Evolutionary conservation across 495 filamentous ascomycete species (phyloP).

Genomic region (Penicillium macrosclerotiorum): DNA sequence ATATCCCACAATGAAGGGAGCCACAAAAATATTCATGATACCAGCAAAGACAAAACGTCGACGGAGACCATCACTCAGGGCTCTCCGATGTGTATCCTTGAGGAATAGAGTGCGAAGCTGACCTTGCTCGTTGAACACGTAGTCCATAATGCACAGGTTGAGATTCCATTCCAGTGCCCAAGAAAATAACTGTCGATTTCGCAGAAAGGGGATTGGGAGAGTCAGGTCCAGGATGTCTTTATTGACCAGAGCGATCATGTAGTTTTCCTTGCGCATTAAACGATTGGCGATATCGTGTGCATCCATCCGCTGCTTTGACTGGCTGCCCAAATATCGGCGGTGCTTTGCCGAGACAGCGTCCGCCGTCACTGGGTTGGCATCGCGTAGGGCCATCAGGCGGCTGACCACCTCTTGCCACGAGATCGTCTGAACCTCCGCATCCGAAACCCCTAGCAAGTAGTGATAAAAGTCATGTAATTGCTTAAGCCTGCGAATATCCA

Average conservation of each 20-base stretch:
- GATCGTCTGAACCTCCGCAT: conserved; percentile 91
- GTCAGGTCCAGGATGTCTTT: conserved; percentile 90
- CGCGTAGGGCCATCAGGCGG: conserved; percentile 81
- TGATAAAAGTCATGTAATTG: conserved; percentile 87
- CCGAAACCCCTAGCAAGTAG: conserved; percentile 81
- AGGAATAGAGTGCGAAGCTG: conserved; percentile 82
- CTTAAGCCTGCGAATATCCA: conserved; percentile 72
- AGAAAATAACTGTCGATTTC: conserved; percentile 75
- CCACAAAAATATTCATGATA: conserved; percentile 79
- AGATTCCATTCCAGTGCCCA: conserved; percentile 85
- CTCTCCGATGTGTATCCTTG: conserved; percentile 73
- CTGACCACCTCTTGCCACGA: conserved; percentile 94
- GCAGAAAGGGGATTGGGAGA: conserved; percentile 79
- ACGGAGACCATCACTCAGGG: conserved; percentile 72
- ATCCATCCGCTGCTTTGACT: conserved; percentile 93
- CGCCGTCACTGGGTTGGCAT: conserved; percentile 82
- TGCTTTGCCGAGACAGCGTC: conserved; percentile 58
- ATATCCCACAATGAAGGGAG: conserved; percentile 80
- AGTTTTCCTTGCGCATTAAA: conserved; percentile 95
- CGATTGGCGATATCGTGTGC: conserved; percentile 97
- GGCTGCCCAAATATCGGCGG: conserved; percentile 70
- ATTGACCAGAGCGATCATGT: conserved; percentile 93
- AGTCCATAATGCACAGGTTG: conserved; percentile 84
- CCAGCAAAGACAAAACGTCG: conserved; percentile 77
- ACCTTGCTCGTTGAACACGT: conserved; percentile 84